Percentiles rank a stretch among this genome's conserved stretches.
Evolutionary conservation across 108 stramenopile genomes (phyloP).

Genomic region (Cyclotella baltica): DNA sequence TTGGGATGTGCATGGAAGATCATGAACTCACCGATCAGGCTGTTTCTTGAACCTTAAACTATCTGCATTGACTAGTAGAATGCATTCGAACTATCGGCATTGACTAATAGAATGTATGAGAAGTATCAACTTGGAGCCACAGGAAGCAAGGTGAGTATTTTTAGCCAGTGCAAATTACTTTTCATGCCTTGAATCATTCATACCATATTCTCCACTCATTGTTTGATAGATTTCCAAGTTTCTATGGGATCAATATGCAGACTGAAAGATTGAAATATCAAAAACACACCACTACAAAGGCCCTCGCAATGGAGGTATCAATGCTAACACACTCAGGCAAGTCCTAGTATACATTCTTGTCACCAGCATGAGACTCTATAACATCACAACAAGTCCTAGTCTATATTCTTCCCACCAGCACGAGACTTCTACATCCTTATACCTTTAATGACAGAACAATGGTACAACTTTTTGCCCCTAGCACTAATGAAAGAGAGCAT

Average conservation of each 20-base stretch:
- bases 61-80: too few species aligned
- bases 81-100: too few species aligned
- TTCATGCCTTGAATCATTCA: not conserved
- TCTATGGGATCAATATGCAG: constrained; percentile 97
- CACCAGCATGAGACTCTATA: too few species aligned
- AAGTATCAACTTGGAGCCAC: constrained; percentile 89
- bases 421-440: constrained; percentile 97
- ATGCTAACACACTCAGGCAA: constrained; percentile 80
- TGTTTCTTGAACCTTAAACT: too few species aligned
- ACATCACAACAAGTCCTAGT: constrained; percentile 95
- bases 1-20: too few species aligned
- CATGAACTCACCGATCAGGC: too few species aligned
- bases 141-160: constrained; percentile 71
- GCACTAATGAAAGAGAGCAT: constrained; percentile 48
- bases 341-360: constrained; percentile 97
- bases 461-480: constrained; percentile 96
- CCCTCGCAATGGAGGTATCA: constrained; percentile 72
- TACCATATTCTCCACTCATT: constrained; percentile 1
- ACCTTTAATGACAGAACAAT: constrained; percentile 97
- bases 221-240: constrained; percentile 90
- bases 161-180: not conserved
- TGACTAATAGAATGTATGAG: too few species aligned
- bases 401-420: constrained; percentile 92
- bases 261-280: constrained; percentile 96
- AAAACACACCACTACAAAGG: constrained; percentile 91